Evolutionary conservation across 225 moss, liverwort and hornwort species (phyloP).

Genomic region (Bryoerythrophyllum caledonicum): DNA sequence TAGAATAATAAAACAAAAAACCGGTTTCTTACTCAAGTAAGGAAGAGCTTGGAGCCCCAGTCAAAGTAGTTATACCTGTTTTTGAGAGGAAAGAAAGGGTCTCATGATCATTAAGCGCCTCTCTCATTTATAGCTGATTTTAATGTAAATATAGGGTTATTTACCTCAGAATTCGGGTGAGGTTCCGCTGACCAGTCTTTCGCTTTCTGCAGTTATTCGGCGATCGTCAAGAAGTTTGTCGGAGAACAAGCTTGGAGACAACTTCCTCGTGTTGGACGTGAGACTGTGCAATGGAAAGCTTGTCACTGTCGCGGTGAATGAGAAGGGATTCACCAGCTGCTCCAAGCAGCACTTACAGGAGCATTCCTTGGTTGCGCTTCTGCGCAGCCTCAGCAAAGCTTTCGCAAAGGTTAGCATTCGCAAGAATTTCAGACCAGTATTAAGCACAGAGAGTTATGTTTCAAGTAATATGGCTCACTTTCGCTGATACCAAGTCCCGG

Average conservation of each 20-base stretch:
- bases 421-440: background rate
- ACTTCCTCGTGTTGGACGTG: slow-evolving; percentile 61
- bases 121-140: too few species aligned
- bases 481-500: slow-evolving; percentile 8
- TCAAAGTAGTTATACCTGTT: too few species aligned
- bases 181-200: background rate
- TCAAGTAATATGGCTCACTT: background rate
- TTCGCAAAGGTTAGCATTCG: slow-evolving; percentile 49
- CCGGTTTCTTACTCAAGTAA: too few species aligned
- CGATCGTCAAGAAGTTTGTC: slow-evolving; percentile 55
- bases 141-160: too few species aligned
- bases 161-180: too few species aligned
- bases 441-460: background rate
- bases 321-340: slow-evolving; percentile 56
- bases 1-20: too few species aligned
- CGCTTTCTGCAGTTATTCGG: slow-evolving; percentile 51
- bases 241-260: slow-evolving; percentile 43
- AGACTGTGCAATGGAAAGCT: slow-evolving; percentile 77
- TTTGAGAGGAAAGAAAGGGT: too few species aligned
- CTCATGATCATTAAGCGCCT: too few species aligned
- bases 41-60: too few species aligned
- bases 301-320: slow-evolving; percentile 53
- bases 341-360: slow-evolving; percentile 52
- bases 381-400: slow-evolving; percentile 62
- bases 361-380: slow-evolving; percentile 56